phyloP scores from a whole-genome alignment of 768 basidiomycete species.

The Leccinum variicolor region DNA sequence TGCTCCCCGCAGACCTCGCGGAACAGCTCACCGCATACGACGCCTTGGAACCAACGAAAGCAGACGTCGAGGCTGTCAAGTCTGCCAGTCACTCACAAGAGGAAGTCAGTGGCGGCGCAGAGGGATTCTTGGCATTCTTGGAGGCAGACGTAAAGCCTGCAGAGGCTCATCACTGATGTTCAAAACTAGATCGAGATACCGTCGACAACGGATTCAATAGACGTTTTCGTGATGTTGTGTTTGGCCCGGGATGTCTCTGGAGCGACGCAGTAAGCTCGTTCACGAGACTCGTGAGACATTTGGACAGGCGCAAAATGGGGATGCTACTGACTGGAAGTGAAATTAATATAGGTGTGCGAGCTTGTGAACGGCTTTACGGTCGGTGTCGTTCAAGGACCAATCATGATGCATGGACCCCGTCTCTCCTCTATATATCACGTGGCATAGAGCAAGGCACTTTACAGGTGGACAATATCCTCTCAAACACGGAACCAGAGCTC shows the following conservation, averaged over 20 bases:
- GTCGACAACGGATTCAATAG: conserved; percentile 15
- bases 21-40: conserved; percentile 86
- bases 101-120: conserved; percentile 46
- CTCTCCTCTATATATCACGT: background rate
- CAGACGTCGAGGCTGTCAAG: conserved; percentile 40
- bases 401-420: background rate
- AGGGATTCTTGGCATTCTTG: conserved; percentile 75
- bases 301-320: background rate
- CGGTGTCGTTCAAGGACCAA: background rate
- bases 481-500: background rate
- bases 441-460: no score
- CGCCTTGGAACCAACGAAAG: conserved; percentile 63
- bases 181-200: conserved; percentile 9
- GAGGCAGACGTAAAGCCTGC: conserved; percentile 75
- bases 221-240: conserved; percentile 1
- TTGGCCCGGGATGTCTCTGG: background rate
- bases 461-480: background rate
- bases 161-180: conserved; percentile 51
- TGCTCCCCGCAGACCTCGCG: conserved; percentile 82
- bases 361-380: background rate
- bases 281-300: background rate
- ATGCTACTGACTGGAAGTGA: background rate
- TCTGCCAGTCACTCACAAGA: conserved; percentile 17
- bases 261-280: background rate
- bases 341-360: background rate